Percentiles rank a stretch among this genome's conserved stretches.
These are phyloP conservation scores for Aspergillus udagawae DNA, from an alignment of 2,329 filamentous ascomycete species.

Conservation along the genomic window DNA sequence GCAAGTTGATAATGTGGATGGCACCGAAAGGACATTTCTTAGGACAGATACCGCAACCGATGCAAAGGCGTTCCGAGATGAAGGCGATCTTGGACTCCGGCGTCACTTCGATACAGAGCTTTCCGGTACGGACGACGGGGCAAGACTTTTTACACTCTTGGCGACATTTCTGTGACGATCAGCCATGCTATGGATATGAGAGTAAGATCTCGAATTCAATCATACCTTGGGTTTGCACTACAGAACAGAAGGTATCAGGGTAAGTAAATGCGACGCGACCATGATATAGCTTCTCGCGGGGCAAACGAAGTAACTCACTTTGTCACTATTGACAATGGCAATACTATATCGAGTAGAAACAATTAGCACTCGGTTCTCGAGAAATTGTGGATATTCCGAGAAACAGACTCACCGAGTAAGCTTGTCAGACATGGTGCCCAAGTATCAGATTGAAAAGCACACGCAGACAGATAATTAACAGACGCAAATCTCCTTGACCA, in stretches of 20 bases:
- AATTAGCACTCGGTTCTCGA: constrained; percentile 8
- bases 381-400: background rate
- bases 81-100: constrained; percentile 91
- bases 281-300: constrained; percentile 38
- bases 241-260: constrained; percentile 29
- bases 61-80: constrained; percentile 93
- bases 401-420: constrained; percentile 72
- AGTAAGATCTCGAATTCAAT: background rate
- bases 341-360: constrained; percentile 58
- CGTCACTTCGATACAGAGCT: constrained; percentile 93
- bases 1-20: constrained; percentile 99
- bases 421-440: constrained; percentile 76
- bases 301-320: constrained; percentile 56
- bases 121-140: constrained; percentile 93
- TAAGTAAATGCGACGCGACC: constrained; percentile 35
- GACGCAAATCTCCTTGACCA: background rate
- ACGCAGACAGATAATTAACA: constrained; percentile 4
- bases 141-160: constrained; percentile 99
- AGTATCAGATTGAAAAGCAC: constrained; percentile 13
- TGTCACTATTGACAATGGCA: constrained; percentile 98
- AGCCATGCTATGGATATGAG: constrained; percentile 11
- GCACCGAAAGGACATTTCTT: constrained; percentile 99
- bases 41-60: constrained; percentile 98
- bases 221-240: constrained; percentile 84
- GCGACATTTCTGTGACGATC: constrained; percentile 73